phyloP scores from a whole-genome alignment of 2,329 filamentous ascomycete genomes.

The Monilinia vaccinii-corymbosi region DNA sequence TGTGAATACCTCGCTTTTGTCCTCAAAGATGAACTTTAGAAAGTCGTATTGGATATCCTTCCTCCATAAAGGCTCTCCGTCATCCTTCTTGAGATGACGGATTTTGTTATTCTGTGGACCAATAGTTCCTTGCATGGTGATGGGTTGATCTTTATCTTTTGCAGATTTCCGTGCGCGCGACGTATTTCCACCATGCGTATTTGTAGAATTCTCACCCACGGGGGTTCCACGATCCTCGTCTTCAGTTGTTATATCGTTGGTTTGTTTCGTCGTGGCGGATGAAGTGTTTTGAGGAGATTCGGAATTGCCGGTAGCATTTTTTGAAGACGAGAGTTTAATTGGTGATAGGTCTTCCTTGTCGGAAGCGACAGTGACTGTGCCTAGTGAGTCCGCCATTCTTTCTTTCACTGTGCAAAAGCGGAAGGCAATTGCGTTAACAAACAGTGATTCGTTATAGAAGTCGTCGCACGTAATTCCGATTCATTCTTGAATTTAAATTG shows the following conservation, averaged over 20 bases:
- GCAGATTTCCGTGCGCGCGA: conserved; percentile 14
- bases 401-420: not conserved
- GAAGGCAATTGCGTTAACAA: not conserved
- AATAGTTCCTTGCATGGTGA: conserved; percentile 17
- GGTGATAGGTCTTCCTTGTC: conserved; percentile 15
- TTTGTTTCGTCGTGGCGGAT: conserved; percentile 12
- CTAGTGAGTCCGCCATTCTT: conserved; percentile 8
- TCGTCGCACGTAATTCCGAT: too few species aligned
- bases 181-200: conserved; percentile 18
- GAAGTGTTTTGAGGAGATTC: conserved; percentile 23
- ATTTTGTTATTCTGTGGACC: conserved; percentile 47
- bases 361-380: conserved; percentile 17
- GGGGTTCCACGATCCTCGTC: conserved; percentile 27
- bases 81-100: conserved; percentile 77
- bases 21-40: conserved; percentile 68
- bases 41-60: conserved; percentile 87
- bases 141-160: conserved; percentile 20
- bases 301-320: conserved; percentile 20
- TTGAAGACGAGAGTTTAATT: conserved; percentile 16
- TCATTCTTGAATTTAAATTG: too few species aligned
- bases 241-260: conserved; percentile 24
- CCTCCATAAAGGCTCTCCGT: conserved; percentile 79
- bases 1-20: conserved; percentile 70
- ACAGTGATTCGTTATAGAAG: not conserved
- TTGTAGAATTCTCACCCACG: conserved; percentile 15